Conservation (phyloP, 139 green algal species). For the Micromonas pusilla region DNA sequence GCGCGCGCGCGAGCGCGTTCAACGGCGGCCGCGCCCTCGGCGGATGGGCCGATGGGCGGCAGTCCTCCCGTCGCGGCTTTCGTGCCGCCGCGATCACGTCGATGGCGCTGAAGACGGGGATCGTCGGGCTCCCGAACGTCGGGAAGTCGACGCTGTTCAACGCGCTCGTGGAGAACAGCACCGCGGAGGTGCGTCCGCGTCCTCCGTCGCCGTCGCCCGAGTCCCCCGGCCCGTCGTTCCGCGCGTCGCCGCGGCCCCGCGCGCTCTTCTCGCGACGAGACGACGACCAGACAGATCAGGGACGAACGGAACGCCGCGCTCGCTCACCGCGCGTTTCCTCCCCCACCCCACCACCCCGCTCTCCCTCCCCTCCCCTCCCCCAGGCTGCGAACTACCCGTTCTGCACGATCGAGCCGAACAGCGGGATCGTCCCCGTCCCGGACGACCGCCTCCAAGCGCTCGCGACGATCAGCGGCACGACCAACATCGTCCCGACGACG, state of each 20-base stretch:
- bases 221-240: no score
- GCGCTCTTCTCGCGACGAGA: no score
- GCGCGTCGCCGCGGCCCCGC: no score
- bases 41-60: no score
- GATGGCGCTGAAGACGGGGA: constrained; percentile 67
- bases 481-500: constrained; percentile 69
- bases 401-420: constrained; percentile 94
- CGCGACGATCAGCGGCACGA: constrained; percentile 53
- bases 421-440: constrained; percentile 64
- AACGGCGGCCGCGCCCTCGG: background rate
- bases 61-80: no score
- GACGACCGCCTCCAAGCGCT: constrained; percentile 59
- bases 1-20: background rate
- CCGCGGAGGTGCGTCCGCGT: constrained; percentile 13
- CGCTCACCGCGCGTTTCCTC: no score
- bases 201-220: background rate
- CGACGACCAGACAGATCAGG: no score
- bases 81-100: background rate
- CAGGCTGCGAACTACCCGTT: constrained; percentile 96
- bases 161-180: constrained; percentile 69
- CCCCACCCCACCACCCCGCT: no score
- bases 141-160: constrained; percentile 99
- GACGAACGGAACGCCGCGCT: no score
- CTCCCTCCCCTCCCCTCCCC: constrained; percentile 56
- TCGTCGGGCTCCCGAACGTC: constrained; percentile 96